Evolutionary conservation across 805 yeast genomes (phyloP).

Genomic region (Myxozyma sirexii): DNA sequence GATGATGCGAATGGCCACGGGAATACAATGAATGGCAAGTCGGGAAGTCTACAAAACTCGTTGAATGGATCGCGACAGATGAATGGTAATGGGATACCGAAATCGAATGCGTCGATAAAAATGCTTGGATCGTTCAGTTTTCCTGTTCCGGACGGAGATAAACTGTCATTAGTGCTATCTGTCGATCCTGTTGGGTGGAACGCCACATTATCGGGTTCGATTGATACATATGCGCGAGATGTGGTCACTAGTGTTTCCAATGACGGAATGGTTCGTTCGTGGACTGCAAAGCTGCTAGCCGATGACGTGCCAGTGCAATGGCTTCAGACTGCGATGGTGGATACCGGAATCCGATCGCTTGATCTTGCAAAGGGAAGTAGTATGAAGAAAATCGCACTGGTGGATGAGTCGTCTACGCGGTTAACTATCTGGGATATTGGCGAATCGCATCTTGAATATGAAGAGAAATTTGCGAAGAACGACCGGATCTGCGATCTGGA

Average conservation of each 20-base stretch:
- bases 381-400: conserved; percentile 71
- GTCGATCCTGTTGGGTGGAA: conserved; percentile 71
- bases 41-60: neutral
- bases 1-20: too few relatives aligned
- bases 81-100: conserved; percentile 4
- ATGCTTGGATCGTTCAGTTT: conserved; percentile 31
- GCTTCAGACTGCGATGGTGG: conserved; percentile 54
- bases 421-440: conserved; percentile 81
- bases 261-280: conserved; percentile 54
- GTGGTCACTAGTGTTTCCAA: conserved; percentile 62
- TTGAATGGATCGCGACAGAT: neutral
- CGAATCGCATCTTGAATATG: conserved; percentile 56
- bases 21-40: neutral
- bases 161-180: conserved; percentile 40
- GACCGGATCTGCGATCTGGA: conserved; percentile 67
- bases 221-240: conserved; percentile 46
- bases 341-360: conserved; percentile 59
- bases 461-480: conserved; percentile 45
- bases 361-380: conserved; percentile 72
- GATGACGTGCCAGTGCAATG: conserved; percentile 45
- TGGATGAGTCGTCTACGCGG: conserved; percentile 54
- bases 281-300: conserved; percentile 46
- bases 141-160: conserved; percentile 41
- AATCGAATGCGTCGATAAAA: conserved; percentile 1
- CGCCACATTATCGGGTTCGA: conserved; percentile 44